These are phyloP conservation scores for Aspergillus fischeri DNA, from an alignment of 2,329 filamentous ascomycete species.

Conservation along the genomic window DNA sequence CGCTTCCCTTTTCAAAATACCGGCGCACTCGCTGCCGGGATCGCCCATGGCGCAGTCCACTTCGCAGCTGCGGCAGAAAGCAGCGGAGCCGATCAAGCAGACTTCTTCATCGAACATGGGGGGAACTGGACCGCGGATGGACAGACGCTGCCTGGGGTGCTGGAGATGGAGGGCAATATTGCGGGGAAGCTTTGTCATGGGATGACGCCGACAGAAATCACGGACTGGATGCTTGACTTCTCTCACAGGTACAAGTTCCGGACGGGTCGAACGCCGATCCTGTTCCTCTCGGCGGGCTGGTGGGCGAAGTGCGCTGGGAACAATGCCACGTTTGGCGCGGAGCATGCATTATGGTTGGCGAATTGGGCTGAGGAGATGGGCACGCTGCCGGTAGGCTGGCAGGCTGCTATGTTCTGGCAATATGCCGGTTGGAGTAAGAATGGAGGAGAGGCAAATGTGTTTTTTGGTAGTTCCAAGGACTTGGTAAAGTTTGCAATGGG, in stretches of 20 bases:
- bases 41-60: constrained; percentile 7
- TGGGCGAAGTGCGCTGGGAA: constrained; percentile 7
- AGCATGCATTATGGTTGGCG: constrained; percentile 8
- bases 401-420: constrained; percentile 6
- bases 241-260: constrained; percentile 1
- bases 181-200: constrained; percentile 8
- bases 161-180: constrained; percentile 12
- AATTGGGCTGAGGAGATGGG: constrained; percentile 11
- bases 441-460: constrained; percentile 9
- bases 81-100: constrained; percentile 8
- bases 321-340: constrained; percentile 2
- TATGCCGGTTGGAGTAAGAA: constrained; percentile 4
- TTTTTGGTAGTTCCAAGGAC: constrained; percentile 1
- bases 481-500: constrained; percentile 6
- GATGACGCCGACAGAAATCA: constrained; percentile 6
- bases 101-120: constrained; percentile 7
- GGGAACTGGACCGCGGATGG: constrained; percentile 9
- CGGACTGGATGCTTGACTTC: constrained; percentile 10
- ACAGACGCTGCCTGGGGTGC: constrained; percentile 5
- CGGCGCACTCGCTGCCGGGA: neutral
- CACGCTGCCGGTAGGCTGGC: constrained; percentile 5
- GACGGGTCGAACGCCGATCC: constrained; percentile 1
- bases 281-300: constrained; percentile 9
- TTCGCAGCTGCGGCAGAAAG: constrained; percentile 6
- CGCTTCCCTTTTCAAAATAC: neutral